Base-by-base conservation (phyloP, 1,284 basidiomycete species). In the Leccinum fallax region DNA sequence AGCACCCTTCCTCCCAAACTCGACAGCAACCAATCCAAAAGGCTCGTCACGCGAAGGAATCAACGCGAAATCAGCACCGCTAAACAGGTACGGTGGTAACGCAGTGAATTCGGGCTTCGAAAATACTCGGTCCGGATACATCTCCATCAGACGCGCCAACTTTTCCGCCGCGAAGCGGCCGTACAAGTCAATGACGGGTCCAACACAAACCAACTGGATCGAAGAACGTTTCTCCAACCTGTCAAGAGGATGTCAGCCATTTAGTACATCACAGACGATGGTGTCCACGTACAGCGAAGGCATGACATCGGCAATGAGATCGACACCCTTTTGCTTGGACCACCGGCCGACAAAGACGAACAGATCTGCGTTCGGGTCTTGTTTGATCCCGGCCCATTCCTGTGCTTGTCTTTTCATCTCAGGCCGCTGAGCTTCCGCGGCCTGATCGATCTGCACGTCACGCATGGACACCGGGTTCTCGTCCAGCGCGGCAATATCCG, bases 241-340 rank as follows among this genome's bases (percentile, higher is more conserved):
- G 67, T 59, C 38, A 51, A 59, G 16, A 52, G 4, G 9, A 53
- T 15, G 4, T 43, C 49, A 57, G 71, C 13, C 74, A 30, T 60
- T 60, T 52, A 64, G 32, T 55, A 13, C 34, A 34, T 1, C 19
- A 15, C n/a, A 24, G 34, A 48, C 36, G 13, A n/a, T 13, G 19
- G 38, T 13, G 6, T 10, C n/a, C 15, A 84, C 90, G 70, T 71
- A 91, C 86, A 97, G 73, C 2, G 85, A 85, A 30, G 94, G 94
- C 90, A 96, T 93, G 67, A 95, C 89, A 78, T 97, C 94, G 10
- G 94, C 94, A 69, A 97, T 97, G 56, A 97, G 80, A 79, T 97
- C 94, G 32, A 97, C 94, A 76, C 94, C 94, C 79, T 97, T 97
- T 76, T 97, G 94, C 78, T 96, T 96, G 4, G 94, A 97, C 94